Percentiles rank a stretch among this genome's conserved stretches.
These are phyloP conservation scores for Fagus sylvatica DNA, from an alignment of 306 rosid genomes.

Conservation along the genomic window DNA sequence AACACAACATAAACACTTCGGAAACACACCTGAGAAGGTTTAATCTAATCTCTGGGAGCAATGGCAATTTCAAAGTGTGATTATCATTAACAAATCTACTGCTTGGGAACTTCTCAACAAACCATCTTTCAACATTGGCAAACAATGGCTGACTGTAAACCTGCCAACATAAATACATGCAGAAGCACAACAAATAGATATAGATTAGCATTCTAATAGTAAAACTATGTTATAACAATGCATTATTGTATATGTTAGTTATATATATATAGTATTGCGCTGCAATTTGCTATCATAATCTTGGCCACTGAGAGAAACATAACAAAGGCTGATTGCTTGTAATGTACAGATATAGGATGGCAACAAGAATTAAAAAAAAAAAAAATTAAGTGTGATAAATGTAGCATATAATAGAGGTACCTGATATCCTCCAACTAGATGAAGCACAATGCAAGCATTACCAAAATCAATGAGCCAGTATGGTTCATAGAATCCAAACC, in stretches of 20 bases:
- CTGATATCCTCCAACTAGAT: constrained; percentile 85
- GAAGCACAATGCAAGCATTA: constrained; percentile 66
- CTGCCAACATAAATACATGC: constrained; percentile 31
- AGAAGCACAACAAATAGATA: background rate
- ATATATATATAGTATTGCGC: too few species aligned
- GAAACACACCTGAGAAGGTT: constrained; percentile 51
- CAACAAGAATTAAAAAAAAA: background rate
- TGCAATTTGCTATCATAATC: too few species aligned
- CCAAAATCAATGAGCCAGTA: constrained; percentile 74
- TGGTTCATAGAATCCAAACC: constrained; percentile 48
- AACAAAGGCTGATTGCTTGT: too few species aligned
- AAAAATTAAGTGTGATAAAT: constrained; percentile 6
- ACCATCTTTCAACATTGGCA: constrained; percentile 59
- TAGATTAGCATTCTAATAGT: too few species aligned
- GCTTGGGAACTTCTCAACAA: constrained; percentile 32
- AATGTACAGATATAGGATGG: background rate
- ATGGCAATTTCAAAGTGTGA: constrained; percentile 42
- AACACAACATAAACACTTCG: constrained; percentile 50
- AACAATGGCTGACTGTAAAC: constrained; percentile 68
- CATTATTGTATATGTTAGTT: too few species aligned
- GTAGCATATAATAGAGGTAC: constrained; percentile 22
- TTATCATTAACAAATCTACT: constrained; percentile 40
- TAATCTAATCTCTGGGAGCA: constrained; percentile 38
- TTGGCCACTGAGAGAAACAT: too few species aligned
- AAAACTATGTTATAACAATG: too few species aligned